These are phyloP conservation scores for Phialophora chinensis DNA, from an alignment of 2,329 filamentous ascomycete genomes.

Conservation along the genomic window DNA sequence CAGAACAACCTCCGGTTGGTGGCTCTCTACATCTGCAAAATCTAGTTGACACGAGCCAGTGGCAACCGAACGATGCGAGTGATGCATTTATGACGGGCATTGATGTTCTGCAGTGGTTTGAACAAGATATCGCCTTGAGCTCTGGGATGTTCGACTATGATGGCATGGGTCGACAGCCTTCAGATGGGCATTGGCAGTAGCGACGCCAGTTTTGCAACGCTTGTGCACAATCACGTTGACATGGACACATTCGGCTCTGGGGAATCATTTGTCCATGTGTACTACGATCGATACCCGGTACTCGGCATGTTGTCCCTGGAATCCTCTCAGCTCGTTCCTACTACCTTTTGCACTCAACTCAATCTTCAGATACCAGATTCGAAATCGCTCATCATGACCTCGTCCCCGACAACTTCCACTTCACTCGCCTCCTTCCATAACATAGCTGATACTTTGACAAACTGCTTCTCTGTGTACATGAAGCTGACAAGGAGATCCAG, in stretches of 20 bases:
- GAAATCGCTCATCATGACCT: not conserved
- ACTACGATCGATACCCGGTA: not conserved
- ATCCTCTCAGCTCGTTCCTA: not conserved
- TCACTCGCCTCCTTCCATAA: not conserved
- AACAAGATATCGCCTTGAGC: slow-evolving; percentile 31
- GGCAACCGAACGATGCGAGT: slow-evolving; percentile 13
- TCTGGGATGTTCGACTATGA: slow-evolving; percentile 15
- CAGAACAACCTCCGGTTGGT: not conserved
- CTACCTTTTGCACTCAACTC: not conserved
- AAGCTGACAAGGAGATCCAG: slow-evolving; percentile 9
- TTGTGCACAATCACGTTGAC: not conserved
- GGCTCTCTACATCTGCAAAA: not conserved
- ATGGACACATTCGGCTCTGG: not conserved
- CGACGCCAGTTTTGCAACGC: not conserved
- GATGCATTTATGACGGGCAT: slow-evolving; percentile 27
- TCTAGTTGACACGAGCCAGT: slow-evolving; percentile 4
- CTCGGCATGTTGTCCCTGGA: not conserved
- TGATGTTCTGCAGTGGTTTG: slow-evolving; percentile 32
- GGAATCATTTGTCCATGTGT: not conserved
- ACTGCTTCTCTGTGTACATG: slow-evolving; percentile 8
- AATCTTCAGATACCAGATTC: not conserved
- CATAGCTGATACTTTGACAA: not conserved
- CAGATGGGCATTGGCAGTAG: slow-evolving; percentile 3
- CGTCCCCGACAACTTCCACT: not conserved
- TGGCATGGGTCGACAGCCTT: not conserved